phyloP scores from a whole-genome alignment of 371 early-diverging fungal species.

The Mortierella sp. region DNA sequence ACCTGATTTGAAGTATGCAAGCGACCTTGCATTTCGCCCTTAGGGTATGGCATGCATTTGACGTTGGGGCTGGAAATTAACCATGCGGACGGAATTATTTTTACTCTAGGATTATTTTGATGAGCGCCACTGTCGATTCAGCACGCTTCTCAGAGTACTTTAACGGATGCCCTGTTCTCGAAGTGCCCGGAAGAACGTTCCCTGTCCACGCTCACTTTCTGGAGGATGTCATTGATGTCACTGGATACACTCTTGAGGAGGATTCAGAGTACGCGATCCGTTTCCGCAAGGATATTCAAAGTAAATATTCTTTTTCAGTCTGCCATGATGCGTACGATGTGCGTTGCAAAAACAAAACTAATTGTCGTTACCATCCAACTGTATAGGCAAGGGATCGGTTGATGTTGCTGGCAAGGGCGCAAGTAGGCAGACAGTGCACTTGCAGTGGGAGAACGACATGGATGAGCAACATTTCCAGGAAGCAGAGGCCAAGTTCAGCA shows the following conservation, averaged over 20 bases:
- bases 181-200: conserved; percentile 86
- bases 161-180: conserved; percentile 71
- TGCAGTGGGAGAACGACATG: conserved; percentile 62
- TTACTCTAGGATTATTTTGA: conserved; percentile 69
- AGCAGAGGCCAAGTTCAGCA: conserved; percentile 32
- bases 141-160: conserved; percentile 79
- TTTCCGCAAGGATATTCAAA: conserved; percentile 41
- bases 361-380: not conserved
- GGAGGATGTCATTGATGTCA: conserved; percentile 79
- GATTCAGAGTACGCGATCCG: conserved; percentile 70
- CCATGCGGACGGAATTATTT: conserved; percentile 55
- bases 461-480: conserved; percentile 44
- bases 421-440: conserved; percentile 61
- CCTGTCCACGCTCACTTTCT: conserved; percentile 82
- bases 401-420: conserved; percentile 65
- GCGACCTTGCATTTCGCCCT: too few species aligned
- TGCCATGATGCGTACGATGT: too few species aligned
- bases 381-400: conserved; percentile 60
- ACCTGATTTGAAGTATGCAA: conserved; percentile 73
- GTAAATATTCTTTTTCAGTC: conserved; percentile 20
- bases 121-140: conserved; percentile 90
- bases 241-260: conserved; percentile 70
- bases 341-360: not conserved
- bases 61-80: conserved; percentile 54
- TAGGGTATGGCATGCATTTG: not conserved